These are phyloP conservation scores for Colletotrichum endophyticum DNA, from an alignment of 2,329 filamentous ascomycete species.

Conservation along the genomic window DNA sequence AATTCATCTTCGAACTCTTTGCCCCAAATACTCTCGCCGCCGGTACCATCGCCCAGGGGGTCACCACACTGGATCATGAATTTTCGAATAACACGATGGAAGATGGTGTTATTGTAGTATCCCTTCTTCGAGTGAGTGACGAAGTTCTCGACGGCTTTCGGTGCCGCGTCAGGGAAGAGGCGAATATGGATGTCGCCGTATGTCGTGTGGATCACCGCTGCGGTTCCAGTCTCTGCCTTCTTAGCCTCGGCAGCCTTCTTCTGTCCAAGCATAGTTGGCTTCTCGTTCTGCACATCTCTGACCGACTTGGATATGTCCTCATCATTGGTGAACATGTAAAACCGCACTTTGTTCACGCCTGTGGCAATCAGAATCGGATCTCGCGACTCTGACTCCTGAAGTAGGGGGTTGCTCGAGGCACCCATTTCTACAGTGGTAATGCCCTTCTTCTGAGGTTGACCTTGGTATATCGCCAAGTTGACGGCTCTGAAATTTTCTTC, in stretches of 20 bases:
- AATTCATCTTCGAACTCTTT: constrained; percentile 93
- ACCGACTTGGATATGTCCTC: constrained; percentile 81
- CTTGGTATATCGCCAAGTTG: constrained; percentile 89
- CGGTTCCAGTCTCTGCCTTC: constrained; percentile 73
- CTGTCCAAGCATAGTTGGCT: constrained; percentile 70
- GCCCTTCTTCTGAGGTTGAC: constrained; percentile 91
- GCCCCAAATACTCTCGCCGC: constrained; percentile 93
- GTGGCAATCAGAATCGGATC: constrained; percentile 90
- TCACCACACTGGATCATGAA: constrained; percentile 97
- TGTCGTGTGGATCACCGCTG: constrained; percentile 88
- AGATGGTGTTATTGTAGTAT: constrained; percentile 98
- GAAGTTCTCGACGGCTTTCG: constrained; percentile 97
- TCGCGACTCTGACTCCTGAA: constrained; percentile 88
- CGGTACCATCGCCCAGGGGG: constrained; percentile 86
- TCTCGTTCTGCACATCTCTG: constrained; percentile 94
- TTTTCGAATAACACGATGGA: constrained; percentile 95
- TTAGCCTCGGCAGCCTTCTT: constrained; percentile 65
- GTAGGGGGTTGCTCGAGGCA: constrained; percentile 87
- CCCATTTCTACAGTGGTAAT: constrained; percentile 97
- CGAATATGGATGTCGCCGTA: constrained; percentile 94
- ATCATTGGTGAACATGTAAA: constrained; percentile 98
- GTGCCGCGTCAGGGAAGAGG: constrained; percentile 90
- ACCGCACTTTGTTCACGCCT: constrained; percentile 84
- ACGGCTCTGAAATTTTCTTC: constrained; percentile 88
- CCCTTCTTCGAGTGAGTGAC: constrained; percentile 86